Evolutionary conservation across 2,329 filamentous ascomycete genomes (phyloP).

Genomic region (Claviceps monticola): DNA sequence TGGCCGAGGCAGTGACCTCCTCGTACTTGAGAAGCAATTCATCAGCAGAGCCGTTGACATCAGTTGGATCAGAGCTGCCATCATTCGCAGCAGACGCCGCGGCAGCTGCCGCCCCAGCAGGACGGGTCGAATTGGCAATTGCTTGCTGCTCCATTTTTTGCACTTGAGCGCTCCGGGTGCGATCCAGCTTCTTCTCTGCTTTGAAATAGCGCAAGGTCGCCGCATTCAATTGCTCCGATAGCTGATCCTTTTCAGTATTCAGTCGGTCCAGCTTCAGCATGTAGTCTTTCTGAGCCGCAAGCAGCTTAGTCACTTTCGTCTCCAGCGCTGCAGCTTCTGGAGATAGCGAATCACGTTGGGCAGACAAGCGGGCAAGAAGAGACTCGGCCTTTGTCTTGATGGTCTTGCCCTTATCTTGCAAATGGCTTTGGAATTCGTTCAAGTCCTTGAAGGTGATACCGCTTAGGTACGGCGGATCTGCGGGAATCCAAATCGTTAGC

Average conservation of each 20-base stretch:
- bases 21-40: conserved; percentile 65
- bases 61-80: conserved; percentile 37
- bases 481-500: conserved; percentile 11
- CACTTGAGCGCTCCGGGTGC: conserved; percentile 76
- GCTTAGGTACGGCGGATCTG: conserved; percentile 43
- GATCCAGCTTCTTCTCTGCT: conserved; percentile 87
- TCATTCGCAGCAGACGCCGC: conserved; percentile 14
- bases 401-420: conserved; percentile 59
- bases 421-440: conserved; percentile 66
- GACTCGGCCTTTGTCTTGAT: conserved; percentile 63
- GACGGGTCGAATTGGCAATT: conserved; percentile 51
- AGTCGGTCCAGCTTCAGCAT: conserved; percentile 63
- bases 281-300: conserved; percentile 73
- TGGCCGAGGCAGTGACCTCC: conserved; percentile 60
- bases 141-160: conserved; percentile 88
- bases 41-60: conserved; percentile 41
- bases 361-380: conserved; percentile 46
- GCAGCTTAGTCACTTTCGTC: conserved; percentile 55
- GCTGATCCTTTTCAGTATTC: conserved; percentile 64
- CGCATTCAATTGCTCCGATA: conserved; percentile 75
- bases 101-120: conserved; percentile 8
- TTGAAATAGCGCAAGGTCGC: conserved; percentile 88
- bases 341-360: conserved; percentile 38
- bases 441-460: conserved; percentile 48
- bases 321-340: conserved; percentile 64